Evolutionary conservation across 306 rosid genomes (phyloP).

Genomic region (Senna tora): DNA sequence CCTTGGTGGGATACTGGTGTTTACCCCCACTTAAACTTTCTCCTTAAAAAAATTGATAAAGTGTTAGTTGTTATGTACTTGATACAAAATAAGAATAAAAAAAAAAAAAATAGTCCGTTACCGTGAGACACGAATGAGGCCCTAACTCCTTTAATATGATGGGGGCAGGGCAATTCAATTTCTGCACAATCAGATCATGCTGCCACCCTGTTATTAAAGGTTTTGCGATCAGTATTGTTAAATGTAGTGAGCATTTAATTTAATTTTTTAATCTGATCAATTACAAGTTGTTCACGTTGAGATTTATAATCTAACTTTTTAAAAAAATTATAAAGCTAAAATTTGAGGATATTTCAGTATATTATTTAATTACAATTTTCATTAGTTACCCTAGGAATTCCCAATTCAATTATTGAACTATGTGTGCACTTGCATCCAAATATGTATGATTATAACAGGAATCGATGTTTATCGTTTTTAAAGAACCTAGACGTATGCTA

Average conservation of each 20-base stretch:
- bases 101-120: constrained; percentile 18
- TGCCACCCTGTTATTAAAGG: constrained; percentile 31
- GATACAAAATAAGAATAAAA: too few relatives aligned
- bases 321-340: neutral
- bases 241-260: too few relatives aligned
- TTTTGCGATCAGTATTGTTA: too few relatives aligned
- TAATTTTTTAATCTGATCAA: neutral
- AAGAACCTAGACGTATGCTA: neutral
- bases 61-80: too few relatives aligned
- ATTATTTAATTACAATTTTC: neutral
- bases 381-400: neutral
- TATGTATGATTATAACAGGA: neutral
- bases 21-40: too few relatives aligned
- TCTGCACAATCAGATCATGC: constrained; percentile 24
- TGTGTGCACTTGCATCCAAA: constrained; percentile 7
- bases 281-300: neutral
- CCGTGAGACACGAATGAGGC: constrained; percentile 3
- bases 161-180: neutral
- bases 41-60: too few relatives aligned
- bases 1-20: too few relatives aligned
- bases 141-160: constrained; percentile 31
- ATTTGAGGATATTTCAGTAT: neutral
- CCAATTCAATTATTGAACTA: constrained; percentile 26
- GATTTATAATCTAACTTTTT: neutral
- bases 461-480: neutral